phyloP scores from a whole-genome alignment of 352 stramenopile species.

The Phytophthora europaea region DNA sequence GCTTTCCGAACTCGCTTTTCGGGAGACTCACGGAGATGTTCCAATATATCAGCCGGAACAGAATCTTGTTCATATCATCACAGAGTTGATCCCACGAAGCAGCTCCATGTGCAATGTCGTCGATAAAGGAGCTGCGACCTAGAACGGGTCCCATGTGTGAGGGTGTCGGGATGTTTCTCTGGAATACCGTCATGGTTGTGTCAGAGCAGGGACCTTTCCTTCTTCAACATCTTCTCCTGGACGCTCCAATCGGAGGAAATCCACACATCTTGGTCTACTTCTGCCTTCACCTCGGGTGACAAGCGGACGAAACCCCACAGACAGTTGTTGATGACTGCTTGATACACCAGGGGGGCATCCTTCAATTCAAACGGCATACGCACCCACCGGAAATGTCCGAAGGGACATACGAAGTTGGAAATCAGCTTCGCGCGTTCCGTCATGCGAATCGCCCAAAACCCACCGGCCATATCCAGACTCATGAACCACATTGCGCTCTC shows the following conservation, averaged over 20 bases:
- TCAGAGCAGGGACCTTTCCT: neutral
- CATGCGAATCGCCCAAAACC: conserved; percentile 38
- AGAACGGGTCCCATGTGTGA: neutral
- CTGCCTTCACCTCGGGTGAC: neutral
- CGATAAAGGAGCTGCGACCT: conserved; percentile 10
- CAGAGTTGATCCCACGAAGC: neutral
- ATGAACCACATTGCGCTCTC: conserved; percentile 23
- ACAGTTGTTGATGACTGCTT: conserved; percentile 27
- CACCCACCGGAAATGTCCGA: conserved; percentile 33
- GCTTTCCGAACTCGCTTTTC: conserved; percentile 5
- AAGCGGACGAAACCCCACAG: conserved; percentile 21
- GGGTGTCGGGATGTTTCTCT: neutral
- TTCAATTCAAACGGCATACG: conserved; percentile 27
- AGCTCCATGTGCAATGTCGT: conserved; percentile 8
- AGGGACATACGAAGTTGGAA: conserved; percentile 28
- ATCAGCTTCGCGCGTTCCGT: conserved; percentile 22
- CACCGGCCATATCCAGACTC: conserved; percentile 19
- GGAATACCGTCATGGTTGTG: neutral
- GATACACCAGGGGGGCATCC: conserved; percentile 25
- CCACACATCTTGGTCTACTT: conserved; percentile 1
- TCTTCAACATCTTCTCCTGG: neutral
- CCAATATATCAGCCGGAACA: neutral
- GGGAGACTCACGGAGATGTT: conserved; percentile 12
- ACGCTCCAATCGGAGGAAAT: neutral
- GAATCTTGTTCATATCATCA: neutral